Percentiles rank a stretch among this genome's conserved stretches.
These are phyloP conservation scores for Talaromyces marneffei DNA, from an alignment of 2,329 filamentous ascomycete genomes.

Conservation along the genomic window DNA sequence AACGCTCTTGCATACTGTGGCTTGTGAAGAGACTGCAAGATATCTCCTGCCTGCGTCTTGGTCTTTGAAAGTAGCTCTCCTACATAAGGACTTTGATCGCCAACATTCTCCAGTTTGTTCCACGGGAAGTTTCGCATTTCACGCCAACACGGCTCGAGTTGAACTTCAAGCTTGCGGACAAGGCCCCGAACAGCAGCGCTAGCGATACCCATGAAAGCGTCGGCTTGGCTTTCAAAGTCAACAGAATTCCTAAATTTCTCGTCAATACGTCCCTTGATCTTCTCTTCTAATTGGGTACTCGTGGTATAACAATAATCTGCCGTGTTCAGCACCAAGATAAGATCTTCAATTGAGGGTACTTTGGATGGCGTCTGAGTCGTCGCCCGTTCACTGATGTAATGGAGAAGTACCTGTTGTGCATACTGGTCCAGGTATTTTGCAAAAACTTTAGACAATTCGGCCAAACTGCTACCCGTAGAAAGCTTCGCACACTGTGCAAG, in stretches of 20 bases:
- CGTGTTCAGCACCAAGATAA: conserved; percentile 84
- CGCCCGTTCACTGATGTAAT: conserved; percentile 59
- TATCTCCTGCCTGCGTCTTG: conserved; percentile 65
- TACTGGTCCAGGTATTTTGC: conserved; percentile 95
- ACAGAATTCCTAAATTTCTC: conserved; percentile 67
- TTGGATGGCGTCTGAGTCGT: conserved; percentile 50
- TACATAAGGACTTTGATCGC: conserved; percentile 90
- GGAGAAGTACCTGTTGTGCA: conserved; percentile 81
- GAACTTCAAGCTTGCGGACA: conserved; percentile 74
- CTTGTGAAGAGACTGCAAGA: conserved; percentile 73
- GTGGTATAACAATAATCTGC: conserved; percentile 97
- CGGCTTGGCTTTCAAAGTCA: conserved; percentile 86
- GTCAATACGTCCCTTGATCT: conserved; percentile 86
- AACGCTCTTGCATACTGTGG: conserved; percentile 92
- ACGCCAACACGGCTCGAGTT: conserved; percentile 81
- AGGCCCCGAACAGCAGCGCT: conserved; percentile 78
- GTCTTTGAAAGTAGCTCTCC: conserved; percentile 70
- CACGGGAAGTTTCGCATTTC: conserved; percentile 97
- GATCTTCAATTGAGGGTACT: conserved; percentile 59
- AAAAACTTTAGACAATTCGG: conserved; percentile 78
- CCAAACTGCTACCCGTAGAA: conserved; percentile 78
- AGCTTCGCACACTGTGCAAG: conserved; percentile 93
- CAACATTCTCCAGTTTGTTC: conserved; percentile 87
- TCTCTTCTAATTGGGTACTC: conserved; percentile 88
- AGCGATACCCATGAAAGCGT: conserved; percentile 91